Percentiles rank a stretch among this genome's conserved stretches.
Conservation (phyloP, 495 filamentous ascomycete genomes). For the Astrocystis sublimbata region DNA sequence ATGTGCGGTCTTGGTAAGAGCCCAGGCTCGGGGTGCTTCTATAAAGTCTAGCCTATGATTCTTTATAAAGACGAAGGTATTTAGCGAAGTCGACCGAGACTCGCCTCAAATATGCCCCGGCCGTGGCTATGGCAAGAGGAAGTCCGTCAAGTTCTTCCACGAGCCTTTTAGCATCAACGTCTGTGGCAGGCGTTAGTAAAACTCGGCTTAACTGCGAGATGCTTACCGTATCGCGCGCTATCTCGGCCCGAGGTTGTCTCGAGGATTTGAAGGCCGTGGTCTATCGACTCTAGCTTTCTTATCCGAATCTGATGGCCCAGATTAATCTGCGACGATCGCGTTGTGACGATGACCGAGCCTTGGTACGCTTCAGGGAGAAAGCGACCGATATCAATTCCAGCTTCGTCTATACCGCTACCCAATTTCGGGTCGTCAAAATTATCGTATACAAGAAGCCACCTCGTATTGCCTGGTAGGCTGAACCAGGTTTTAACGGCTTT, state of each 20-base stretch:
- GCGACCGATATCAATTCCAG: conserved; percentile 31
- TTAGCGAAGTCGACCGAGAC: conserved; percentile 15
- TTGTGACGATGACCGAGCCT: conserved; percentile 45
- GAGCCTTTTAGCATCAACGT: conserved; percentile 28
- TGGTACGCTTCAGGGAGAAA: conserved; percentile 39
- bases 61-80: conserved; percentile 28
- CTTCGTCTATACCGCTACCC: conserved; percentile 25
- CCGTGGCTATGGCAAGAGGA: conserved; percentile 34
- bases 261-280: conserved; percentile 39
- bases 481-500: conserved; percentile 40
- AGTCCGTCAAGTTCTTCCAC: conserved; percentile 31
- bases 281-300: conserved; percentile 33
- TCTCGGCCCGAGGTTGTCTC: conserved; percentile 35
- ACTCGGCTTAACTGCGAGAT: too few species aligned
- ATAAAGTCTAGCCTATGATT: conserved; percentile 33
- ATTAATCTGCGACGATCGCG: conserved; percentile 34
- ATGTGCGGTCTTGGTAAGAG: conserved; percentile 29
- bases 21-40: conserved; percentile 28
- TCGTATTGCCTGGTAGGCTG: conserved; percentile 24
- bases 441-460: conserved; percentile 41
- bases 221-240: too few species aligned
- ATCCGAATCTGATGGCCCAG: conserved; percentile 34
- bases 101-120: conserved; percentile 37
- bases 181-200: conserved; percentile 24
- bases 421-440: conserved; percentile 38